These are phyloP conservation scores for Penicillium brevicompactum DNA, from an alignment of 2,329 filamentous ascomycete species.

Conservation along the genomic window DNA sequence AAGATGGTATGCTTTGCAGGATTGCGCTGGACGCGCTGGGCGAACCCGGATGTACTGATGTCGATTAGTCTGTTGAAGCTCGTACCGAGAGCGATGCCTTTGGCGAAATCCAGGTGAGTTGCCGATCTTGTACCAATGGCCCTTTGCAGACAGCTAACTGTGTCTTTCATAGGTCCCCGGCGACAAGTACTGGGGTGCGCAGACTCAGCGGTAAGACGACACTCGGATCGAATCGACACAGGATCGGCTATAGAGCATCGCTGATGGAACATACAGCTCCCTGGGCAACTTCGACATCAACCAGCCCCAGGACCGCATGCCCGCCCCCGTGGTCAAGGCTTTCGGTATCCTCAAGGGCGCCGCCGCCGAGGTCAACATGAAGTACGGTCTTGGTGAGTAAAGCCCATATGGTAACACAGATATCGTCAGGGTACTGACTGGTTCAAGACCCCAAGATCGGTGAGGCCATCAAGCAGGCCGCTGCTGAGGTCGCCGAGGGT, in stretches of 20 bases:
- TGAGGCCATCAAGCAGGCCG: constrained; percentile 91
- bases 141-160: constrained; percentile 15
- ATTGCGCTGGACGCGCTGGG: not conserved
- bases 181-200: constrained; percentile 98
- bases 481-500: constrained; percentile 86
- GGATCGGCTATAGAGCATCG: not conserved
- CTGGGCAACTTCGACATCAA: constrained; percentile 99
- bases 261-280: constrained; percentile 53
- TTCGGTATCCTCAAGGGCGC: constrained; percentile 98
- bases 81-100: constrained; percentile 96
- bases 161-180: constrained; percentile 61
- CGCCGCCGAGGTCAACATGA: constrained; percentile 93
- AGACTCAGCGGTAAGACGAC: constrained; percentile 73
- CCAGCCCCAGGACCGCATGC: constrained; percentile 98
- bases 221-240: not conserved
- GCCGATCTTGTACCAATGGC: not conserved
- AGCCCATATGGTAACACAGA: not conserved
- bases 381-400: constrained; percentile 72
- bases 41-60: constrained; percentile 6
- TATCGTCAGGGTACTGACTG: constrained; percentile 9
- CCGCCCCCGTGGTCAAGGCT: constrained; percentile 83
- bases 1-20: constrained; percentile 35
- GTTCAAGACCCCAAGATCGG: constrained; percentile 78
- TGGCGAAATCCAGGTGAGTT: constrained; percentile 76
- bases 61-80: constrained; percentile 48